A percentile compares a stretch with the other conserved stretches of the same genome.
Evolutionary conservation across 208 protist species (phyloP).

Genomic region (Leishmania gerbilli): DNA sequence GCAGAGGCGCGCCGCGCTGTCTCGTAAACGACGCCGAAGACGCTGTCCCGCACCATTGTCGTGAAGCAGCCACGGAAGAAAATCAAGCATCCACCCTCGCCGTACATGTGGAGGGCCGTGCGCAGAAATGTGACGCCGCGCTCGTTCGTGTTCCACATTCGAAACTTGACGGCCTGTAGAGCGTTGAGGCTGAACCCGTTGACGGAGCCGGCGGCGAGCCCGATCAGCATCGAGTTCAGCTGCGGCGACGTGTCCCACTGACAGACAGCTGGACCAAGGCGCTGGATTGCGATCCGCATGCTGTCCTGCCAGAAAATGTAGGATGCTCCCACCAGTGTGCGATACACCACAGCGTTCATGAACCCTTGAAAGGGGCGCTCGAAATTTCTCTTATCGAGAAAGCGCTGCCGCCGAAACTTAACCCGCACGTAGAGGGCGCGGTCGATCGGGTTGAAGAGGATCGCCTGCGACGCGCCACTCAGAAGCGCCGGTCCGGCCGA

Average conservation of each 20-base stretch:
- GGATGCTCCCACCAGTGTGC: conserved; percentile 81
- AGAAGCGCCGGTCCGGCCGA: conserved; percentile 70
- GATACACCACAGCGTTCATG: conserved; percentile 88
- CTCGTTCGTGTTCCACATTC: conserved; percentile 84
- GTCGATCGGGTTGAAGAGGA: conserved; percentile 91
- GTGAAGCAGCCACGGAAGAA: conserved; percentile 86
- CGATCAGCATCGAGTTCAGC: conserved; percentile 78
- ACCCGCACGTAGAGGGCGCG: conserved; percentile 91
- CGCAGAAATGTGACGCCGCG: conserved; percentile 59
- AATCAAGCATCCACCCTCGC: conserved; percentile 69
- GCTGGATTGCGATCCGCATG: conserved; percentile 67
- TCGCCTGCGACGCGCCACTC: conserved; percentile 80
- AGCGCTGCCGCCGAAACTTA: conserved; percentile 61
- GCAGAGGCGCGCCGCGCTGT: conserved; percentile 42
- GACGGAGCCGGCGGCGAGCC: conserved; percentile 70
- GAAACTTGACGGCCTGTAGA: conserved; percentile 89
- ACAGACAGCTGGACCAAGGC: conserved; percentile 39
- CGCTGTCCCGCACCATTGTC: conserved; percentile 80
- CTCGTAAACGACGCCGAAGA: conserved; percentile 91
- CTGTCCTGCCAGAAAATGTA: conserved; percentile 93
- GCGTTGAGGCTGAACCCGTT: conserved; percentile 86
- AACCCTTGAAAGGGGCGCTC: conserved; percentile 91
- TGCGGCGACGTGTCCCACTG: conserved; percentile 58
- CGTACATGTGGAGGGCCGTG: conserved; percentile 64
- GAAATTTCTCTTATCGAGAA: conserved; percentile 88